A percentile compares a stretch with the other conserved stretches of the same genome.
Conservation (phyloP, 768 basidiomycete genomes). For the Boletus insuetus region DNA sequence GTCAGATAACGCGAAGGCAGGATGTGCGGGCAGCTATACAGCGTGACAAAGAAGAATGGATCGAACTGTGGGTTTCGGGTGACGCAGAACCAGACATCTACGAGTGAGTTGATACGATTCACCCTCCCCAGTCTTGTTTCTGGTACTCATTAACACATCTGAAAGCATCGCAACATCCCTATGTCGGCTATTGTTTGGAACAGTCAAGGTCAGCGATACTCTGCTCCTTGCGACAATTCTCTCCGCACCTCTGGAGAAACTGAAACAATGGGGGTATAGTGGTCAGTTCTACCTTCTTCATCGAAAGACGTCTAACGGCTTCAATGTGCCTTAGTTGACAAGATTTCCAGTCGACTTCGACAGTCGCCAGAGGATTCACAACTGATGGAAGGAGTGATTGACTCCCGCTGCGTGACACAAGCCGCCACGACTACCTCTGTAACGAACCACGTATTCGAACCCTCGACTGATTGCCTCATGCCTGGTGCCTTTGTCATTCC, state of each 20-base stretch:
- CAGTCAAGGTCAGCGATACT: conserved; percentile 77
- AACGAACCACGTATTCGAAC: background rate
- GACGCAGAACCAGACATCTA: conserved; percentile 80
- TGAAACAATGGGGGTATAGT: background rate
- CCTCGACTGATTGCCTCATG: background rate
- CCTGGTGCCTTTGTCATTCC: background rate
- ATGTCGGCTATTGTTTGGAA: conserved; percentile 71
- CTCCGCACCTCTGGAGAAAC: conserved; percentile 66
- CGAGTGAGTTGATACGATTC: conserved; percentile 55
- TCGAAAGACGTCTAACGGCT: too few relatives aligned
- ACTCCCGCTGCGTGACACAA: conserved; percentile 45
- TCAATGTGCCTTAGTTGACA: conserved; percentile 49
- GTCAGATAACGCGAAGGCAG: conserved; percentile 46
- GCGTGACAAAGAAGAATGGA: conserved; percentile 45
- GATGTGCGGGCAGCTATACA: conserved; percentile 69
- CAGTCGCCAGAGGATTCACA: background rate
- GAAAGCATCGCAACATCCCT: conserved; percentile 76
- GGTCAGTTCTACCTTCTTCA: background rate
- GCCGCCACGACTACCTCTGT: background rate
- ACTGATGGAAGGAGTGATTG: conserved; percentile 36
- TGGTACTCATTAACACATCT: background rate
- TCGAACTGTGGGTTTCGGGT: conserved; percentile 70
- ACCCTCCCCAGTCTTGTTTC: background rate
- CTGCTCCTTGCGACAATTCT: conserved; percentile 51
- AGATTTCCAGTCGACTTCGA: conserved; percentile 26